These are phyloP conservation scores for Aspergillus egyptiacus DNA, from an alignment of 495 filamentous ascomycete genomes.

Conservation along the genomic window DNA sequence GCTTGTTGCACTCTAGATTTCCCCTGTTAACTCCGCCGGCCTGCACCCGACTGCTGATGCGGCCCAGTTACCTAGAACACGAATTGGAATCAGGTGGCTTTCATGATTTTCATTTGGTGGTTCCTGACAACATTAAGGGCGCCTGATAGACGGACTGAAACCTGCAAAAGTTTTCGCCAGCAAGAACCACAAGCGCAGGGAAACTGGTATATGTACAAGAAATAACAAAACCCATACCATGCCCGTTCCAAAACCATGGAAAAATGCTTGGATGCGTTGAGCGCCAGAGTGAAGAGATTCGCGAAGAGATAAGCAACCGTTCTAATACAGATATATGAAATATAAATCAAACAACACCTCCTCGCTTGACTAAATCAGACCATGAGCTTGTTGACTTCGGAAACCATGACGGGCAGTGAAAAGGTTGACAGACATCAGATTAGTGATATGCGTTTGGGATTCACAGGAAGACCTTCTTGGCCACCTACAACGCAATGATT, in stretches of 20 bases:
- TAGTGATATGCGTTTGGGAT: constrained; percentile 16
- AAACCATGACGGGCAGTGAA: constrained; percentile 12
- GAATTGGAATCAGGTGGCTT: background rate
- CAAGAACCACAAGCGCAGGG: constrained; percentile 33
- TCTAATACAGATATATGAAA: constrained; percentile 39
- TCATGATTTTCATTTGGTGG: constrained; percentile 11
- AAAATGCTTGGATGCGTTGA: constrained; percentile 44
- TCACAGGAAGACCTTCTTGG: constrained; percentile 53
- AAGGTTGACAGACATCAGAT: constrained; percentile 13
- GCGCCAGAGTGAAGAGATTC: constrained; percentile 48
- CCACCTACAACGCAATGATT: constrained; percentile 36
- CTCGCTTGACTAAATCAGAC: constrained; percentile 28
- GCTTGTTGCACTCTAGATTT: too few species aligned
- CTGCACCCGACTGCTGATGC: too few species aligned
- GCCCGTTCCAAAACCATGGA: constrained; percentile 40
- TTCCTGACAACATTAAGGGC: constrained; percentile 28
- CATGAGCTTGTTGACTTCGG: constrained; percentile 27
- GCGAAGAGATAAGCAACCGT: constrained; percentile 30
- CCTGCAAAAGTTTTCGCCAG: constrained; percentile 25
- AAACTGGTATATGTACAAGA: constrained; percentile 46
- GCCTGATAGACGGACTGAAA: constrained; percentile 26
- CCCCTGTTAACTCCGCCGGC: too few species aligned
- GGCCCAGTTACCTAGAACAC: too few species aligned
- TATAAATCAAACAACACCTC: constrained; percentile 29
- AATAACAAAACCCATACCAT: constrained; percentile 42